Evolutionary conservation across 2,329 filamentous ascomycete genomes (phyloP).

Genomic region (Trichophyton equinum): DNA sequence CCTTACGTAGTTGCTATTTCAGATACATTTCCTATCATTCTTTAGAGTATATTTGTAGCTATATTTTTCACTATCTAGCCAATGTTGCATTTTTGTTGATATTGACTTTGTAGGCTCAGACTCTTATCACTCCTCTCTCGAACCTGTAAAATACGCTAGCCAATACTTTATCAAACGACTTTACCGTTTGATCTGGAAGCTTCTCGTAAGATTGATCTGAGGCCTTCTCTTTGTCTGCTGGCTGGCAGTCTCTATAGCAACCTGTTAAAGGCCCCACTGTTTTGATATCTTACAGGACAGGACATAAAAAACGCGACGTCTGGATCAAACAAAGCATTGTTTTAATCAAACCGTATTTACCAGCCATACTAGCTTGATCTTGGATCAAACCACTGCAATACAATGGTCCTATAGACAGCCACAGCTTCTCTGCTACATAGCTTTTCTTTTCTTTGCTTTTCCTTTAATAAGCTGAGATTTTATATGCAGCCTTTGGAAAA

Average conservation of each 20-base stretch:
- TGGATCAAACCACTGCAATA: neutral
- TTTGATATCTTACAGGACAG: neutral
- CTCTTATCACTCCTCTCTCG: too few species aligned
- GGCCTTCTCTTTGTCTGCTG: neutral
- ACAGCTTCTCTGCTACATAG: neutral
- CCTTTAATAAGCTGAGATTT: neutral
- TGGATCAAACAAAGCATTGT: neutral
- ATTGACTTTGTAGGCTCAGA: too few species aligned
- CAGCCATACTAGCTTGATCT: neutral
- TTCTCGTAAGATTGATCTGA: neutral
- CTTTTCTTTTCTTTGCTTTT: neutral
- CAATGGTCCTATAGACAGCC: neutral
- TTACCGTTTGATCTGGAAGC: neutral
- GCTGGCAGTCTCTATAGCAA: neutral
- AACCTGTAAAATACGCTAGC: neutral
- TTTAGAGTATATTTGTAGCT: neutral
- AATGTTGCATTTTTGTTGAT: too few species aligned
- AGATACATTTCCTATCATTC: neutral
- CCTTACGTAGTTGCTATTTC: too few species aligned
- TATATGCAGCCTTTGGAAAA: neutral
- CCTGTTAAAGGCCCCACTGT: neutral
- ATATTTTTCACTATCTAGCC: too few species aligned
- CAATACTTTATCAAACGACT: neutral
- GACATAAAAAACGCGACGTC: neutral
- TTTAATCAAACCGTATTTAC: conserved; percentile 2